Evolutionary conservation across 192 early-diverging fungal species (phyloP), one percentile per base, ranked within the genome.

Genomic region (Paraglomus brasilianum): DNA sequence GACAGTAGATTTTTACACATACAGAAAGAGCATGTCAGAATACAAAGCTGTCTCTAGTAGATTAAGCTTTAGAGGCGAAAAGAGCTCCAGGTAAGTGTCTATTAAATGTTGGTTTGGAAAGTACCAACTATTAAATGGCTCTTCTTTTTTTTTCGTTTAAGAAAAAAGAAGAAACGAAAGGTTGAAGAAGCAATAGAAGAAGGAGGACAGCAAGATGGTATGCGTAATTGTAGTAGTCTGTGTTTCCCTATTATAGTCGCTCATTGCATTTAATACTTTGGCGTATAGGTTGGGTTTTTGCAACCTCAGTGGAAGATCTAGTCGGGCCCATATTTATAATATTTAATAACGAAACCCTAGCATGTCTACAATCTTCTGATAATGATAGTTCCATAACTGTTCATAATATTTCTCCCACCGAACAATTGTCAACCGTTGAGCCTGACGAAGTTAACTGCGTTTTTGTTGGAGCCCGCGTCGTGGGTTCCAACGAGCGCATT

Each of bases 251-350:
- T 46, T 42, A 2, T 15, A 1, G 44, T 52, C n/a, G 21, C n/a
- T n/a, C n/a, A n/a, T n/a, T 38, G 1, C 24, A 13, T 51, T 21
- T 51, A 14, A 5, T 36, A 11, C 15, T 45, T 59, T 47, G 8
- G 39, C 1, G 15, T 60, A 3, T 61, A 83, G 91, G 89, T 22
- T 92, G 91, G 91, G 81, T 89, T 30, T 45, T 72, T 17, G 81
- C 79, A 5, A 83, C 83, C n/a, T 24, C 77, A 3, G 39, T 87
- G 39, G 87, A 82, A 5, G 89, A 92, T 68, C 75, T 92, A 4
- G 78, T 79, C 15, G 91, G 91, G 0, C 91, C 91, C 21, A 62
- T 90, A 15, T 85, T 91, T 42, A 77, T 90, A 41, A 82, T 88
- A 24, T 78, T 86, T 57, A 81, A 85, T 14, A 85, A 79, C 30